Evolutionary conservation across 495 filamentous ascomycete genomes (phyloP), one percentile per base, ranked within the genome.

Genomic region (Pyrenopolyporus hunteri): DNA sequence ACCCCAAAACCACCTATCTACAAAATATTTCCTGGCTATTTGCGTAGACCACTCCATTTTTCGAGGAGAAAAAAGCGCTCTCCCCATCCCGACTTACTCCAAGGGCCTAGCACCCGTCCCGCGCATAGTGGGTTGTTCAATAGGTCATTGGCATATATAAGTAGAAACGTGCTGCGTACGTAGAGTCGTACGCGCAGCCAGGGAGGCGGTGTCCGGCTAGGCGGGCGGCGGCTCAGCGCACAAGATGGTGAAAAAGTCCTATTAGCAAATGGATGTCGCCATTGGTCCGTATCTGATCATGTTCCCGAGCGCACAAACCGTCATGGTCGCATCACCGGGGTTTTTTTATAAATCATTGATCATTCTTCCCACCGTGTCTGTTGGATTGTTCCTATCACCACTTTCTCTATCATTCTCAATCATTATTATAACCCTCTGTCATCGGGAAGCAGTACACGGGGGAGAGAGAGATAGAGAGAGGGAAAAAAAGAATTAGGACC

Each of bases 181-280:
- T 39, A 44, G 29, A 50, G 20, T 57, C 25, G 57, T 60, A 66
- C 51, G 39, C 57, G 55, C 50, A 61, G 49, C 44, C 20, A 60
- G 22, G 46, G 47, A 43, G 57, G 57, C 63, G 57, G 51, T 66
- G 63, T 66, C 63, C 56, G 44, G 49, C 42, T 25, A 48, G 45
- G 29, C 50, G 39, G 56, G 57, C 62, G 53, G 53, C 59, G 57
- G 51, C 51, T 66, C 57, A 57, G 63, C 56, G 57, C 37, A 53
- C 63, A 35, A 60, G 57, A 60, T 57, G 63, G 57, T 57, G n/a
- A n/a, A n/a, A n/a, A n/a, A n/a, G 57, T 39, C 37, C 46, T 37
- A 44, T 43, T 16, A 13, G 42, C 35, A 37, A 49, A 23, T 29
- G 6, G 32, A 40, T 31, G 17, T 25, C 52, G 39, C 56, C 37